Evolutionary conservation across 805 yeast genomes (phyloP).

Genomic region (Starmerella kuoi): DNA sequence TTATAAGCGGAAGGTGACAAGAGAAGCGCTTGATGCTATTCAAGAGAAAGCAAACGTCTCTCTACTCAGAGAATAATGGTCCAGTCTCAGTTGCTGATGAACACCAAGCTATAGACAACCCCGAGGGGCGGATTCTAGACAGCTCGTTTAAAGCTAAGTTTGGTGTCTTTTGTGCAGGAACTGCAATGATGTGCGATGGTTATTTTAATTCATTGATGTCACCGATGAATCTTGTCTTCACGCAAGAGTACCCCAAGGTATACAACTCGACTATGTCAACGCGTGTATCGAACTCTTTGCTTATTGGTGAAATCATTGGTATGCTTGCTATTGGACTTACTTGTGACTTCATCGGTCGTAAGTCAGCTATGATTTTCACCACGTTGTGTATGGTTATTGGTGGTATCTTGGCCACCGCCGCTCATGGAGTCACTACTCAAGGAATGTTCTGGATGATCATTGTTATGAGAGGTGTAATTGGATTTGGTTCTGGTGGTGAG

Average conservation of each 20-base stretch:
- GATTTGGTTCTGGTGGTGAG: conserved; percentile 71
- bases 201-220: conserved; percentile 67
- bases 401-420: conserved; percentile 53
- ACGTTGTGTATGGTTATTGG: conserved; percentile 52
- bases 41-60: not conserved
- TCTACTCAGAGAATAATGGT: no score
- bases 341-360: conserved; percentile 56
- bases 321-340: conserved; percentile 53
- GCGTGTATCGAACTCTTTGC: conserved; percentile 54
- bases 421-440: conserved; percentile 45
- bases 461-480: conserved; percentile 62
- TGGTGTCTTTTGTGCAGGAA: conserved; percentile 54
- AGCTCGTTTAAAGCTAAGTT: conserved; percentile 19
- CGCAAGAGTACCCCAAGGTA: conserved; percentile 35
- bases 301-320: conserved; percentile 61
- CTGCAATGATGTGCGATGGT: conserved; percentile 66
- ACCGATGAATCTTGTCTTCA: conserved; percentile 49
- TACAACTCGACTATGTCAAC: conserved; percentile 42
- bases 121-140: conserved; percentile 14
- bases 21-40: no score
- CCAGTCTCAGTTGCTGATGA: no score
- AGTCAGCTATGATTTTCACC: conserved; percentile 52
- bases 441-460: conserved; percentile 72
- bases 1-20: no score
- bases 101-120: no score